phyloP scores from a whole-genome alignment of 2,329 filamentous ascomycete genomes.

The Calonectria hawksworthii region DNA sequence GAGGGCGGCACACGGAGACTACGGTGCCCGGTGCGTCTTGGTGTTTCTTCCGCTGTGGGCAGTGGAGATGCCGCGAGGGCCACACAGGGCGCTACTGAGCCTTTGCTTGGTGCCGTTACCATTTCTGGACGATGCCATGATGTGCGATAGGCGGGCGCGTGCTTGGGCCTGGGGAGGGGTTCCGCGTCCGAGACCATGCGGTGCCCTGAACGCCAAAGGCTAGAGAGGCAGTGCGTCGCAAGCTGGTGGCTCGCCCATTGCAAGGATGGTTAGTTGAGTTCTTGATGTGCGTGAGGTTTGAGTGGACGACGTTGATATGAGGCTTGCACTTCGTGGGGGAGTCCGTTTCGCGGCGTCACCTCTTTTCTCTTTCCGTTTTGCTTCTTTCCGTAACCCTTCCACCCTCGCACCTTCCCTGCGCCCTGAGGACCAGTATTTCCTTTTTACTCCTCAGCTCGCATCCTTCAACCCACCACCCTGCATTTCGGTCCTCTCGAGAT shows the following conservation, averaged over 20 bases:
- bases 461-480: neutral
- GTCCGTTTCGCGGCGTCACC: constrained; percentile 20
- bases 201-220: constrained; percentile 3
- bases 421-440: neutral
- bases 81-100: constrained; percentile 11
- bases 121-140: constrained; percentile 4
- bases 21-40: neutral
- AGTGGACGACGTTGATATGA: constrained; percentile 14
- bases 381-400: constrained; percentile 9
- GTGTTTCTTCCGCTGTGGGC: constrained; percentile 5
- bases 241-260: constrained; percentile 8
- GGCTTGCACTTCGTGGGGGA: constrained; percentile 17
- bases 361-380: constrained; percentile 24
- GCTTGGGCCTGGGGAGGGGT: constrained; percentile 11
- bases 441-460: neutral
- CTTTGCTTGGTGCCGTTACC: constrained; percentile 13
- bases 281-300: constrained; percentile 2
- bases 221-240: constrained; percentile 9
- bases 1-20: constrained; percentile 1
- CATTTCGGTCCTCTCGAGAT: neutral
- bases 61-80: constrained; percentile 16
- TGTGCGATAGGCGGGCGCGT: neutral
- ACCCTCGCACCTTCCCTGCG: neutral
- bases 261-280: constrained; percentile 8
- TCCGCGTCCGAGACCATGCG: neutral